Conservation (phyloP, 345 rosid genomes). For the Citrus glauca region DNA sequence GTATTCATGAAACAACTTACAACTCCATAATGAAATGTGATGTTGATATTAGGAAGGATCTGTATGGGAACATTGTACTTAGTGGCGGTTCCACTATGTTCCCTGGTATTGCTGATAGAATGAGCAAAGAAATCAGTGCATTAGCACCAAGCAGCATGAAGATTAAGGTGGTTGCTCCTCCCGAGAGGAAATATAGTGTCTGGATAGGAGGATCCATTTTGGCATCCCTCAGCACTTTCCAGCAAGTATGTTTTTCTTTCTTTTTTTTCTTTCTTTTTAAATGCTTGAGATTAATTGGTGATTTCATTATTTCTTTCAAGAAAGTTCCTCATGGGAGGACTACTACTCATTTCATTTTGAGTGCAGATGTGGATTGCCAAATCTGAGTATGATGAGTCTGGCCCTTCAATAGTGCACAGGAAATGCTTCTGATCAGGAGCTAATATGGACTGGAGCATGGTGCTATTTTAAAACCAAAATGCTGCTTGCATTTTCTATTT, state of each 20-base stretch:
- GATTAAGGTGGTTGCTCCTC: constrained; percentile 75
- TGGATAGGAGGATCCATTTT: constrained; percentile 75
- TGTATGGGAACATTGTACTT: constrained; percentile 67
- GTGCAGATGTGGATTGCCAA: constrained; percentile 60
- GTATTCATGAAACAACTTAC: constrained; percentile 69
- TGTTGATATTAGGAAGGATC: constrained; percentile 66
- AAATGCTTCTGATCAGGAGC: constrained; percentile 41
- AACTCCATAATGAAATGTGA: constrained; percentile 73
- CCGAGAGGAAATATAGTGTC: constrained; percentile 72
- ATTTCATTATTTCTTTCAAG: background rate
- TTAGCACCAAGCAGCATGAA: constrained; percentile 73
- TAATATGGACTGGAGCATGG: background rate
- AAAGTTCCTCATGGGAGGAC: background rate
- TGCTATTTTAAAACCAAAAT: constrained; percentile 8
- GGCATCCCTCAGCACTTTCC: constrained; percentile 76
- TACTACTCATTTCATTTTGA: background rate
- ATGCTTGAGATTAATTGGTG: background rate
- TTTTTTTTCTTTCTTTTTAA: background rate
- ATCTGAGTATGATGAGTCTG: constrained; percentile 58
- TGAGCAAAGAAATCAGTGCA: constrained; percentile 71
- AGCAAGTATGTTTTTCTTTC: constrained; percentile 36
- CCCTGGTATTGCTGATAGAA: constrained; percentile 66
- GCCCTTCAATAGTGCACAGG: constrained; percentile 61
- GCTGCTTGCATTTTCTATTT: constrained; percentile 16
- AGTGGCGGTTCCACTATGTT: constrained; percentile 80